A percentile compares a stretch with the other conserved stretches of the same genome.
Conservation (phyloP, 768 basidiomycete species). For the Boletus reticuloceps region DNA sequence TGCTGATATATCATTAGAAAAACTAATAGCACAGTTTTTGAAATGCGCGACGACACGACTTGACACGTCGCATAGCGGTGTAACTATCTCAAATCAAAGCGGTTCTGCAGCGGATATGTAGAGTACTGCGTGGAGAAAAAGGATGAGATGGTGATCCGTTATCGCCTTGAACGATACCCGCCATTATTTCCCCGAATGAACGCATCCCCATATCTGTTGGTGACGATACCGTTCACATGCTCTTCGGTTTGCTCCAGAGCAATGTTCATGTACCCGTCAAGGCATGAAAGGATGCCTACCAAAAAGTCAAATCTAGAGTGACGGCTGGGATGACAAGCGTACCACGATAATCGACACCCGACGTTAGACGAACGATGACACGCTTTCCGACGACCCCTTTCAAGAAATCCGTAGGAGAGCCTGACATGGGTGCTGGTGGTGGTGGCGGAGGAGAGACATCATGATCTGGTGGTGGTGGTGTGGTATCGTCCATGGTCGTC, state of each 20-base stretch:
- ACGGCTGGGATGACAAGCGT: conserved; percentile 16
- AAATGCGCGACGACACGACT: too few relatives aligned
- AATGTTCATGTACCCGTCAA: conserved; percentile 99
- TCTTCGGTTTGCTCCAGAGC: conserved; percentile 97
- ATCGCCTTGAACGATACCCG: conserved; percentile 28
- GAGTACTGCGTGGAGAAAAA: conserved; percentile 49
- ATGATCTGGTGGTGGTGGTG: conserved; percentile 39
- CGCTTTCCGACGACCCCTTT: conserved; percentile 96
- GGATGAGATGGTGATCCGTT: neutral
- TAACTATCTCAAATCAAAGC: conserved; percentile 34
- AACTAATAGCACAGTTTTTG: too few relatives aligned
- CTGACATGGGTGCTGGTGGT: conserved; percentile 49
- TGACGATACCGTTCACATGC: conserved; percentile 82
- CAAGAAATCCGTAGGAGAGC: conserved; percentile 89
- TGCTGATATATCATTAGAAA: too few relatives aligned
- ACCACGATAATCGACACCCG: conserved; percentile 94
- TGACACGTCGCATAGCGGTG: too few relatives aligned
- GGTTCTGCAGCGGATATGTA: conserved; percentile 76
- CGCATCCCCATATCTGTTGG: conserved; percentile 91
- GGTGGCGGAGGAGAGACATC: conserved; percentile 47
- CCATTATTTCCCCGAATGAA: conserved; percentile 96
- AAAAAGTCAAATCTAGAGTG: neutral
- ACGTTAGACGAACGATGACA: conserved; percentile 88
- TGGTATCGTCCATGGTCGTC: conserved; percentile 25
- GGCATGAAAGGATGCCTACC: conserved; percentile 87